Percentiles rank a stretch among this genome's conserved stretches.
These are phyloP conservation scores for Eragrostis curvula DNA, from an alignment of 176 grass and related monocot species.

Conservation along the genomic window DNA sequence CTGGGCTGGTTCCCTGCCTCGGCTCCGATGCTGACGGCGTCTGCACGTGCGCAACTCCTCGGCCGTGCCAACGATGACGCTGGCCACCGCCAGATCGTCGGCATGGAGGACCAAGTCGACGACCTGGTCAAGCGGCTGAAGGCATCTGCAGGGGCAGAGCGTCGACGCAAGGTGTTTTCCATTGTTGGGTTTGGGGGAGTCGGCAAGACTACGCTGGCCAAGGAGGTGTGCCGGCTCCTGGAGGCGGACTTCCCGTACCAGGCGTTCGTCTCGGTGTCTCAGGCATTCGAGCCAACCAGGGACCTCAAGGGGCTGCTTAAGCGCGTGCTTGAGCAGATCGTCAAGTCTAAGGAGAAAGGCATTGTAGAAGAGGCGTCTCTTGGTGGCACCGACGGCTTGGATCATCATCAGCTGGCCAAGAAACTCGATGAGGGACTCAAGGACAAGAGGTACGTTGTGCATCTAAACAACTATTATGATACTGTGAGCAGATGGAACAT, in stretches of 20 bases:
- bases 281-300: neutral
- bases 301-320: neutral
- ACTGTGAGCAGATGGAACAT: too few relatives aligned
- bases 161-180: neutral
- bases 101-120: neutral
- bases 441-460: too few relatives aligned
- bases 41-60: neutral
- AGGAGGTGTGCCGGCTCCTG: neutral
- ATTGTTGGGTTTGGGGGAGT: slow-evolving; percentile 14
- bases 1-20: too few relatives aligned
- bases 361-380: neutral
- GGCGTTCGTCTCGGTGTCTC: neutral
- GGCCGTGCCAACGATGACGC: neutral
- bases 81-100: neutral
- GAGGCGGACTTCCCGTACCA: neutral
- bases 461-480: too few relatives aligned
- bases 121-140: neutral
- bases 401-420: neutral
- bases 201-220: slow-evolving; percentile 1
- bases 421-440: too few relatives aligned
- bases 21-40: neutral
- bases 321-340: neutral
- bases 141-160: fast-evolving
- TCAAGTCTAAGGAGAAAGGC: neutral
- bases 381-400: neutral